Evolutionary conservation across 2,329 filamentous ascomycete genomes (phyloP), one percentile per base, ranked within the genome.

Genomic region (Cryphonectria parasitica): DNA sequence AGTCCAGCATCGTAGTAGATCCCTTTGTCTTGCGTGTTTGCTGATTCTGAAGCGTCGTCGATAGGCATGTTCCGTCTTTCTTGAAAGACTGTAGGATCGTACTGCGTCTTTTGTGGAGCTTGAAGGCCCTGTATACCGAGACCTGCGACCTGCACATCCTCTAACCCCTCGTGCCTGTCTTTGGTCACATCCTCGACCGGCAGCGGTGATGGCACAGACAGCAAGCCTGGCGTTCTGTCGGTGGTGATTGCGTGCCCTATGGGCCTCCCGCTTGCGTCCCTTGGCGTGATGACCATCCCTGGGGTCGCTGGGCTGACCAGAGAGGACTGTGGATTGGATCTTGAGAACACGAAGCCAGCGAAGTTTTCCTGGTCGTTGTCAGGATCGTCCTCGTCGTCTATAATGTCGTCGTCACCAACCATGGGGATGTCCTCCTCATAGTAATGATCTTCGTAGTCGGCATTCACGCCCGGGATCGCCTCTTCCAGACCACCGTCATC

Each of bases 1-100:
- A 88, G 79, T 70, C 89, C 90, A 76, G 89, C 89, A 73, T 92
- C 89, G 76, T 91, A 93, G 77, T 92, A 93, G 41, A 92, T 81
- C 73, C 93, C 91, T 74, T 91, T 89, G 45, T 88, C 85, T 43
- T 34, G 71, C 31, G 62, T 45, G 31, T 56, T 60, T 31, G n/a
- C 7, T 43, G 61, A 45, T 15, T n/a, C 62, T 43, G 52, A n/a
- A 19, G 7, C 49, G n/a, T 72, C 69, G n/a, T 67, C 64, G 45
- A 64, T 15, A 41, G 63, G 73, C 41, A 69, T 69, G 4, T 70
- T 63, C 41, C 64, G 70, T 56, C 67, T 69, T 63, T 73, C 72
- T 56, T 72, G 69, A 22, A 71, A 69, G 36, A 71, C 70, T 31
- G 70, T 72, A 22, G 70, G 66, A 19, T 72, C 74, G 62, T 76